Conservation (phyloP, 2,329 filamentous ascomycete genomes). For the Proliferodiscus dingleyae region DNA sequence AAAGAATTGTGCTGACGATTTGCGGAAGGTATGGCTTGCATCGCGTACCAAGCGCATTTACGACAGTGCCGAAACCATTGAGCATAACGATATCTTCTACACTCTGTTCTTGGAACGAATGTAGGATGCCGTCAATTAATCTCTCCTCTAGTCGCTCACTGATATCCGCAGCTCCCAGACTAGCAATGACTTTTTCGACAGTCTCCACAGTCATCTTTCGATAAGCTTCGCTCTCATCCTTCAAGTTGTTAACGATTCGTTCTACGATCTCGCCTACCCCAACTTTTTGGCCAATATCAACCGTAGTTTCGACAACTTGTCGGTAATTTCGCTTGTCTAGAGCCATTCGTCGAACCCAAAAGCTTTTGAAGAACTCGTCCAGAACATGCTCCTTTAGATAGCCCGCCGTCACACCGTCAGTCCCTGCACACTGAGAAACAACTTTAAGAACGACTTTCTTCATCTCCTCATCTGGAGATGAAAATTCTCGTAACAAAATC, state of each 20-base stretch:
- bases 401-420: conserved; percentile 87
- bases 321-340: conserved; percentile 96
- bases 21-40: conserved; percentile 97
- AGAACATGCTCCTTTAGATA: conserved; percentile 95
- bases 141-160: conserved; percentile 88
- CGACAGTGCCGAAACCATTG: conserved; percentile 95
- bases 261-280: conserved; percentile 93
- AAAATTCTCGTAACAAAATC: conserved; percentile 91
- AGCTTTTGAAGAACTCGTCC: conserved; percentile 96
- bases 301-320: conserved; percentile 96
- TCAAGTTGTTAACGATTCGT: conserved; percentile 88
- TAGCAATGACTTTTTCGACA: conserved; percentile 91
- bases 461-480: conserved; percentile 98
- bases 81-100: conserved; percentile 94
- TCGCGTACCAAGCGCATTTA: conserved; percentile 87
- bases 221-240: conserved; percentile 97
- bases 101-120: conserved; percentile 96
- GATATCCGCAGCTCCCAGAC: conserved; percentile 89
- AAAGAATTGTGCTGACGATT: conserved; percentile 94
- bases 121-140: conserved; percentile 89
- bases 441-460: conserved; percentile 99
- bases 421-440: conserved; percentile 89
- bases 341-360: conserved; percentile 97
- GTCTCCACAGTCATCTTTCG: conserved; percentile 99
- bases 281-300: conserved; percentile 97